Percentiles rank a stretch among this genome's conserved stretches.
Evolutionary conservation across 1,284 basidiomycete genomes (phyloP).

Genomic region (Sporisorium graminicola): DNA sequence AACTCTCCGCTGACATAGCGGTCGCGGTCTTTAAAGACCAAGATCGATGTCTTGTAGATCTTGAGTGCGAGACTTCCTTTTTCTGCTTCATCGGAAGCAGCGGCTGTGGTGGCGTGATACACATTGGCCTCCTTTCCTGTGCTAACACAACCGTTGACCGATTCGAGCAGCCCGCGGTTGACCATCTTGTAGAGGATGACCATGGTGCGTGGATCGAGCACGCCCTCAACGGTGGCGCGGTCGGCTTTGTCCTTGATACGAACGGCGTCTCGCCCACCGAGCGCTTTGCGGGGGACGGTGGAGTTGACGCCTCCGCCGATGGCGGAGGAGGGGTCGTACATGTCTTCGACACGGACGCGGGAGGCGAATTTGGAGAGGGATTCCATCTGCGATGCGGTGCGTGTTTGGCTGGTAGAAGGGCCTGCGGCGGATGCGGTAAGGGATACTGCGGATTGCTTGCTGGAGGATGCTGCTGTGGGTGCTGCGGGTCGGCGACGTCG

Average conservation of each 20-base stretch:
- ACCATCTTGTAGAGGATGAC: conserved; percentile 69
- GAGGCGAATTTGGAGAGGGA: conserved; percentile 61
- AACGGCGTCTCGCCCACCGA: conserved; percentile 50
- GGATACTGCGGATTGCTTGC: neutral
- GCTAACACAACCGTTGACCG: conserved; percentile 64
- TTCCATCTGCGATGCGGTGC: conserved; percentile 61
- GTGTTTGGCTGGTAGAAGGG: conserved; percentile 26
- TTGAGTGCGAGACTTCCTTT: conserved; percentile 77
- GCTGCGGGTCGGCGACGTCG: conserved; percentile 29
- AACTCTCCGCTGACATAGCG: conserved; percentile 91
- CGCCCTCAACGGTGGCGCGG: conserved; percentile 67
- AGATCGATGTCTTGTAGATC: conserved; percentile 98
- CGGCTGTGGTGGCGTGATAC: conserved; percentile 63
- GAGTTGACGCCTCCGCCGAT: conserved; percentile 62
- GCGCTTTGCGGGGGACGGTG: conserved; percentile 64
- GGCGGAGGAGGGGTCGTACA: conserved; percentile 64
- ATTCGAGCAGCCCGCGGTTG: conserved; percentile 56
- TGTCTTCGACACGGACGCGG: conserved; percentile 54
- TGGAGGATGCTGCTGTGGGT: conserved; percentile 3
- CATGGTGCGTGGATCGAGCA: conserved; percentile 67
- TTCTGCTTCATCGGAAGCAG: neutral
- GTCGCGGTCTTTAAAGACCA: conserved; percentile 96
- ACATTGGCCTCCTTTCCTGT: conserved; percentile 69
- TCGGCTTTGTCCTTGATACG: conserved; percentile 67
- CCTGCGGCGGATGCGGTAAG: conserved; percentile 15